Evolutionary conservation across 192 early-diverging fungal species (phyloP).

Genomic region (Chytriomyces hyalinus): DNA sequence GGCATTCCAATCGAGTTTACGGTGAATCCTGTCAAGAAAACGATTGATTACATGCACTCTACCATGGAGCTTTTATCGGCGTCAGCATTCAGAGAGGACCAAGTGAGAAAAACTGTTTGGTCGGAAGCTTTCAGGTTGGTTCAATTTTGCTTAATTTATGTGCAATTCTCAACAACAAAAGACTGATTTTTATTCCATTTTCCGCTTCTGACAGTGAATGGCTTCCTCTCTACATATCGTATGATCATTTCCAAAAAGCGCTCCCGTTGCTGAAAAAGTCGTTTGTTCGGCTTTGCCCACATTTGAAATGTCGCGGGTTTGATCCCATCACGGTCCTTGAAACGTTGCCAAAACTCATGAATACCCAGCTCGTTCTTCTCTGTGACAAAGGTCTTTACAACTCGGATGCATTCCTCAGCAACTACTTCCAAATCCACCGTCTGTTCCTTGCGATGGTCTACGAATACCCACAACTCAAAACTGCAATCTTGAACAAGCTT

Average conservation of each 20-base stretch:
- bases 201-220: constrained; percentile 22
- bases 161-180: no score
- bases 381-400: constrained; percentile 41
- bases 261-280: constrained; percentile 35
- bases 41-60: constrained; percentile 39
- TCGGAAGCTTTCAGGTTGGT: constrained; percentile 20
- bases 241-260: constrained; percentile 38
- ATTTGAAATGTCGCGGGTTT: constrained; percentile 33
- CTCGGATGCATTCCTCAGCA: constrained; percentile 28
- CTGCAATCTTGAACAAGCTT: constrained; percentile 17
- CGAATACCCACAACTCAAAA: constrained; percentile 37
- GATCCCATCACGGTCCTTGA: constrained; percentile 38
- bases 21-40: constrained; percentile 42
- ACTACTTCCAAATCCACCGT: constrained; percentile 46
- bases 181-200: no score
- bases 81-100: constrained; percentile 29
- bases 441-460: constrained; percentile 39
- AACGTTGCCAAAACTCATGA: constrained; percentile 47
- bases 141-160: no score
- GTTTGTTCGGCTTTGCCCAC: constrained; percentile 31
- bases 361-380: constrained; percentile 44
- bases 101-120: constrained; percentile 44
- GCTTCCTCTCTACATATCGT: constrained; percentile 39
- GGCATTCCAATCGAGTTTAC: constrained; percentile 44
- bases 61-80: constrained; percentile 37